Base-by-base conservation (phyloP, 352 stramenopile species). In the Globisporangium carolinianum region DNA sequence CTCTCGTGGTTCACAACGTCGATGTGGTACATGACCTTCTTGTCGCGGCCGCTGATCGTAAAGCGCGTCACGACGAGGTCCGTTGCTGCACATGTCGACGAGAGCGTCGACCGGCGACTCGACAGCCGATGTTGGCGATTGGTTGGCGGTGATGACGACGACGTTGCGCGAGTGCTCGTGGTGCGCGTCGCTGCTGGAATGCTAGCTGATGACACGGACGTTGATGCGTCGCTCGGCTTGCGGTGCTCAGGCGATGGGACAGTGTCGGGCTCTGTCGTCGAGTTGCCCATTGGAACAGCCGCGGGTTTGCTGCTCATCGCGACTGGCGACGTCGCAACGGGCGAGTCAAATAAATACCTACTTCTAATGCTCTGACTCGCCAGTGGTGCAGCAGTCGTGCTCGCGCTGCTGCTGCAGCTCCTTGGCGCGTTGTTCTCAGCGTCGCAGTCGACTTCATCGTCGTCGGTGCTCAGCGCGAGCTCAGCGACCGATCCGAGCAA, bases 21-120 rank as follows among this genome's bases (percentile, higher is more conserved):
- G 53, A 94, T 87, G 65, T 94, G 84, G 65, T 92, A 94, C 84
- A 94, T 90, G 55, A 91, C 84, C 43, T 79, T 83, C 70, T 88
- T 91, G 66, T 91, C 81, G 8, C 67, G 65, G 0, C 76, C 81
- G 17, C 71, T 65, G 54, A 87, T 84, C 42, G 78, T 88, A 65
- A 84, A 91, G 41, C 79, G 75, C 6, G 76, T 86, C 18, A 91
- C 72, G 57, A 86, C 75, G 50, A 91, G 73, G 46, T 91, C 81
- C 9, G 72, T 76, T 45, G 57, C 76, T 11, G 48, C 50, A n/a
- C 45, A 62, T 4, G 64, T 66, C 7, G 69, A 78, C 18, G 75
- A 86, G 35, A 65, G 47, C 1, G 71, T 80, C 45, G 75, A 82
- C 37, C 64, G 69, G 24, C 69, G 63, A 58, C 75, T 84, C 17